Base-by-base conservation (phyloP, 1,284 basidiomycete genomes). In the Cryptococcus sp. region DNA sequence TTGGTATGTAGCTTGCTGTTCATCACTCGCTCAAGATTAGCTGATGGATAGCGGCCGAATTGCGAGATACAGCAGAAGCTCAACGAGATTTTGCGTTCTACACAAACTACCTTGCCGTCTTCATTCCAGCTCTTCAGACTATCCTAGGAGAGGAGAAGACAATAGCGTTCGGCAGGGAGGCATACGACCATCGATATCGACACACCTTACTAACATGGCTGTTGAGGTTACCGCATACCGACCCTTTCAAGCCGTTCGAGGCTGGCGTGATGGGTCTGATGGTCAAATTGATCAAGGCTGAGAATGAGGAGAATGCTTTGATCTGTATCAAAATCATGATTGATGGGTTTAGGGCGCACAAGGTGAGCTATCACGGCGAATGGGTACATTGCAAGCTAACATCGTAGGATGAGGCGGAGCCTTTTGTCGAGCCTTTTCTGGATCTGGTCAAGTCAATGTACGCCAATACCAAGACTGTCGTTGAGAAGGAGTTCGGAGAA, bases 231-330 rank as follows among this genome's bases (percentile, higher is more conserved):
- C 91, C 92, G 1, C 82, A 85, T 49, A 83, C 84, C 47, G 94
- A 98, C 54, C 79, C 83, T 9, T 80, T 92, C 45, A 82, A 88
- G 41, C 80, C 83, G 37, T 85, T 89, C 61, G 82, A 85, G 23
- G 77, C 82, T 25, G 74, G 81, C 16, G 82, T 98, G 45, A 87
- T 90, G 73, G 81, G 80, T 48, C 70, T 81, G 44, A 78, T 97
- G 82, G 81, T 98, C 49, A 80, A 87, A 60, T 79, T 93, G 40
- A 80, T 98, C 40, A 86, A 87, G 45, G 79, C 84, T 58, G 97
- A 99, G 78, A 98, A 96, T 69, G 96, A 99, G 76, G 96, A 99
- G 67, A 96, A 93, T 67, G 96, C 88, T 2, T 82, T 87, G 28
- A 81, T 87, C 2, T 90, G 87, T 50, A 90, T 94, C 81, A 98